A percentile compares a stretch with the other conserved stretches of the same genome.
Evolutionary conservation across 176 grass and related monocot genomes (phyloP).

Genomic region (Carex scoparia): DNA sequence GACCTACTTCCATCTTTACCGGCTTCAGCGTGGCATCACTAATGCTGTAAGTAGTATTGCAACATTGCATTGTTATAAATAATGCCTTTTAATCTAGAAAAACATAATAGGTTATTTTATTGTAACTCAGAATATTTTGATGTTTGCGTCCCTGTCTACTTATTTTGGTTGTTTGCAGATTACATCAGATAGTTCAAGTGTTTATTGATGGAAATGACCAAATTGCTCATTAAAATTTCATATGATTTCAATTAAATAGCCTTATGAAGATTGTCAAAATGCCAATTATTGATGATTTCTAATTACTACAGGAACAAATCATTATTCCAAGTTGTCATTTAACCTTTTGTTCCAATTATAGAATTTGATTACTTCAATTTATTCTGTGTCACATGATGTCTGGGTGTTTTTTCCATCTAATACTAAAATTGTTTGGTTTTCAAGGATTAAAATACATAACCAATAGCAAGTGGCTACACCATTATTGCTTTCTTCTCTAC

Average conservation of each 20-base stretch:
- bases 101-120: neutral
- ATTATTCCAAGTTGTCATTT: neutral
- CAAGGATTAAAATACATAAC: neutral
- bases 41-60: constrained; percentile 56
- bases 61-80: neutral
- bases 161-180: neutral
- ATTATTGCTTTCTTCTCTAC: neutral
- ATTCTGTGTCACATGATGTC: neutral
- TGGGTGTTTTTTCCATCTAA: neutral
- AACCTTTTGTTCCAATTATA: neutral
- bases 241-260: neutral
- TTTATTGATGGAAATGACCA: constrained; percentile 25
- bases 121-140: neutral
- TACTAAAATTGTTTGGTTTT: neutral
- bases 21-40: constrained; percentile 87
- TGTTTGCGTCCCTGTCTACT: neutral
- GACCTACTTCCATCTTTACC: constrained; percentile 74
- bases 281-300: neutral
- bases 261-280: neutral
- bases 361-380: neutral
- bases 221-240: neutral
- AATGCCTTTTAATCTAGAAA: neutral
- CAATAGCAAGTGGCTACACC: neutral
- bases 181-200: neutral
- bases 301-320: neutral